phyloP scores from a whole-genome alignment of 257 asterid species.

The Leonotis leonurus region DNA sequence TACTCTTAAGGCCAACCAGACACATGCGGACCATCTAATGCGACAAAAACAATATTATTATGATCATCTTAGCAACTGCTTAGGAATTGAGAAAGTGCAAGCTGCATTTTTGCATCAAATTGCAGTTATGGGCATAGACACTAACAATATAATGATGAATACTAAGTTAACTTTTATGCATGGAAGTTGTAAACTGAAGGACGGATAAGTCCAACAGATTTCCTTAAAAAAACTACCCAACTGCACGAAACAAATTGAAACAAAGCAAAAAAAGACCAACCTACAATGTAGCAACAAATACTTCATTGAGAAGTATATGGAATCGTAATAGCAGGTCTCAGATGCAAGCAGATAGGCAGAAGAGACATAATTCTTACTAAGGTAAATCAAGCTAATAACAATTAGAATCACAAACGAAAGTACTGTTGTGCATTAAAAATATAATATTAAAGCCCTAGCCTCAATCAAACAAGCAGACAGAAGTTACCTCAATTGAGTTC shows the following conservation, averaged over 20 bases:
- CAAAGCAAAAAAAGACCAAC: background rate
- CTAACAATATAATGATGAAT: background rate
- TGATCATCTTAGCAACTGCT: background rate
- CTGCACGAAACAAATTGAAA: background rate
- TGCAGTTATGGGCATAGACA: background rate
- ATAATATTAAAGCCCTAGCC: background rate
- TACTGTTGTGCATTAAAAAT: background rate
- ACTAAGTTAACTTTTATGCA: background rate
- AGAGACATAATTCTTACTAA: background rate
- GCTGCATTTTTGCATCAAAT: background rate
- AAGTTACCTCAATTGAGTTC: conserved; percentile 65
- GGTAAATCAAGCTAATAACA: background rate
- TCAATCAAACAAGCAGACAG: conserved; percentile 9
- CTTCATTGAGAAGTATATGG: background rate
- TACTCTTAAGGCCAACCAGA: background rate
- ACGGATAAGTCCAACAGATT: background rate
- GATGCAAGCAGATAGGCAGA: background rate
- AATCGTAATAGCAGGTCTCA: conserved; percentile 10
- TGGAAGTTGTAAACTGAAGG: background rate
- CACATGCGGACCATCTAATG: background rate
- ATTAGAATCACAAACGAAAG: too few relatives aligned
- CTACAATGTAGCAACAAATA: background rate
- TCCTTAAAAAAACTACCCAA: background rate
- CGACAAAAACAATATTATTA: background rate
- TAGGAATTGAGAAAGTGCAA: background rate